Evolutionary conservation across 2,329 filamentous ascomycete species (phyloP), one percentile per base, ranked within the genome.

Genomic region (Fusarium xylarioides): DNA sequence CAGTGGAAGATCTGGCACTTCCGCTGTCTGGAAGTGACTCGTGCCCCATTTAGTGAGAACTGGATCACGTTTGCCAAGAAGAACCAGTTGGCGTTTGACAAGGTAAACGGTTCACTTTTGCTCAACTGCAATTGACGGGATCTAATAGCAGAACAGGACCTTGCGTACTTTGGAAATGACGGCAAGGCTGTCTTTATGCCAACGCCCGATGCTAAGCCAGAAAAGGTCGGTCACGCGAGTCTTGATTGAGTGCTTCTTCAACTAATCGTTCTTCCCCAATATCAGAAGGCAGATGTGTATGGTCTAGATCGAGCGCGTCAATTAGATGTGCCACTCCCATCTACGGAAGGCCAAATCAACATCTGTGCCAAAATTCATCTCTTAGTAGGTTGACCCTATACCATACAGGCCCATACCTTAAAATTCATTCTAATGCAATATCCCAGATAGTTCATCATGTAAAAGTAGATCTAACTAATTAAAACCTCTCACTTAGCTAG

Each of bases 41-140:
- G 38, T 1, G 53, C 53, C 0, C 53, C 38, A 0, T 56, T 46
- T 12, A 56, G 53, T 34, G 38, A 56, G 16, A 56, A 56, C 4
- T 56, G 53, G 53, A 56, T 56, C 4, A 56, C 53, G 1, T 56
- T 56, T 26, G 53, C 38, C 1, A 56, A 56, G 16, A 56, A 56
- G n/a, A 56, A 56, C 7, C 53, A 46, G 8, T 8, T 46, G 11
- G 53, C n/a, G 0, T 56, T 46, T 34, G 53, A 56, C 5, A 56
- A 56, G 28, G 53, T 46, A 11, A 15, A 6, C 2, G 7, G 10
- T 3, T 5, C 0, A 3, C 4, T 9, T 21, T 19, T 3, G 1
- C 5, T 34, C 0, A 23, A 8, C 4, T 2, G 0, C 7, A 9
- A 5, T 4, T 19, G 6, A 7, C 3, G 7, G 1, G 1, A 18